These are phyloP conservation scores for Xerocomellus amylosporus DNA, from an alignment of 768 basidiomycete species.

Conservation along the genomic window DNA sequence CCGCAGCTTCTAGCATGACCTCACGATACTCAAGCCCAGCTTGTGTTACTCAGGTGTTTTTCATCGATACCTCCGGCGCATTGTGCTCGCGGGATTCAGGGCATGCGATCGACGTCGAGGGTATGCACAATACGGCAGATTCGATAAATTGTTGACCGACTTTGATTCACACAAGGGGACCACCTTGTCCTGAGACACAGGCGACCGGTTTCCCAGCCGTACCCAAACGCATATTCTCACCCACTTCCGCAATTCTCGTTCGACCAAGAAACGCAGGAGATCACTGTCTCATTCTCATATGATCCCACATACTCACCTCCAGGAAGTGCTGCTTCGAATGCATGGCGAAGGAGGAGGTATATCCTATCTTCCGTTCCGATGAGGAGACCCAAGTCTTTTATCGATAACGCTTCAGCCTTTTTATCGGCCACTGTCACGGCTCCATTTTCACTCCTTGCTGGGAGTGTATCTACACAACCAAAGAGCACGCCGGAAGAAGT, in stretches of 20 bases:
- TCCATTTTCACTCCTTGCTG: constrained; percentile 56
- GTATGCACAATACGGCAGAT: constrained; percentile 34
- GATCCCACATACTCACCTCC: constrained; percentile 62
- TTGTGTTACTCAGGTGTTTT: constrained; percentile 62
- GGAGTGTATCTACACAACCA: constrained; percentile 25
- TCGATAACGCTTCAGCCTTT: constrained; percentile 70
- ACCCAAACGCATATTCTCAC: constrained; percentile 75
- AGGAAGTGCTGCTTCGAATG: constrained; percentile 33
- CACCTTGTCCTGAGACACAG: constrained; percentile 71
- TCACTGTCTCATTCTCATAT: constrained; percentile 54
- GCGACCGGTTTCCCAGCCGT: constrained; percentile 71
- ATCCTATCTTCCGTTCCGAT: constrained; percentile 64
- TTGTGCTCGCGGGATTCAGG: constrained; percentile 77
- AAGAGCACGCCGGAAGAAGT: constrained; percentile 66
- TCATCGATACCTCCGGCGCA: constrained; percentile 73
- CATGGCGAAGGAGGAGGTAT: constrained; percentile 61
- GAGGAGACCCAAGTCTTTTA: constrained; percentile 62
- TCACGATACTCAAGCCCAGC: background rate
- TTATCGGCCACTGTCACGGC: constrained; percentile 57
- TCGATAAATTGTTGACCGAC: constrained; percentile 4
- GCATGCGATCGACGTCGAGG: constrained; percentile 79
- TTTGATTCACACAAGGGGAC: constrained; percentile 44
- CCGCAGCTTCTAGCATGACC: constrained; percentile 3
- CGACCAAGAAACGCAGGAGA: constrained; percentile 50
- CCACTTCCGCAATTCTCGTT: constrained; percentile 71